Evolutionary conservation across 2,329 filamentous ascomycete genomes (phyloP), one percentile per base, ranked within the genome.

Genomic region (Paecilomyces sp.): DNA sequence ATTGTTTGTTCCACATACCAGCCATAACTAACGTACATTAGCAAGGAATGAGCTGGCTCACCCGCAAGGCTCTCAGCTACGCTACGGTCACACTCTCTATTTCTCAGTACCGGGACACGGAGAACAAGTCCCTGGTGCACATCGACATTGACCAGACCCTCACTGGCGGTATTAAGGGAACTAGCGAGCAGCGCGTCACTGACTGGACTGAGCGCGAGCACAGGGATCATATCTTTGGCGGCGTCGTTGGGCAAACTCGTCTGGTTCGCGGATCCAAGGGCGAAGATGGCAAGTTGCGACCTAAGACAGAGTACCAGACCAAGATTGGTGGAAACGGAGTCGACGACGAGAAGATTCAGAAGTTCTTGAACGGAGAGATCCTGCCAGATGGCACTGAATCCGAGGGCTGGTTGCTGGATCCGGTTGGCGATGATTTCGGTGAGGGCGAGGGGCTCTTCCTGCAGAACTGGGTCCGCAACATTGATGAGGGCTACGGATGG

Each of bases 211-310:
- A 76, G 58, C 86, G 88, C 66, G 82, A 84, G 63, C 90, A 92
- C 79, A 78, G 77, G 25, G 91, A 96, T 79, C 87, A 86, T 80
- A 83, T 96, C 65, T 96, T 95, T 72, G 92, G 92, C 60, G 78
- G 76, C 58, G 82, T 94, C 63, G 78, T 79, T 57, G 90, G 88
- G 60, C 81, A 80, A 61, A 84, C 82, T 52, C 75, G 79, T 54
- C 86, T 82, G 71, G 65, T 84, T 60, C 70, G 71, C 18, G 70
- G 66, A 11, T 63, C 63, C 11, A 67, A 74, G 61, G 68, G 67
- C 11, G 69, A 76, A 22, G 78, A 75, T 52, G 70, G 69, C 34
- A 75, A 74, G 64, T 67, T 72, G 25, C 68, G 71, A 1, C 74
- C 75, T 1, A 62, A 66, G 9, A 47, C 75, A 30, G 69, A 77